Base-by-base conservation (phyloP, 2,329 filamentous ascomycete genomes). In the Pseudogymnoascus destructans region DNA sequence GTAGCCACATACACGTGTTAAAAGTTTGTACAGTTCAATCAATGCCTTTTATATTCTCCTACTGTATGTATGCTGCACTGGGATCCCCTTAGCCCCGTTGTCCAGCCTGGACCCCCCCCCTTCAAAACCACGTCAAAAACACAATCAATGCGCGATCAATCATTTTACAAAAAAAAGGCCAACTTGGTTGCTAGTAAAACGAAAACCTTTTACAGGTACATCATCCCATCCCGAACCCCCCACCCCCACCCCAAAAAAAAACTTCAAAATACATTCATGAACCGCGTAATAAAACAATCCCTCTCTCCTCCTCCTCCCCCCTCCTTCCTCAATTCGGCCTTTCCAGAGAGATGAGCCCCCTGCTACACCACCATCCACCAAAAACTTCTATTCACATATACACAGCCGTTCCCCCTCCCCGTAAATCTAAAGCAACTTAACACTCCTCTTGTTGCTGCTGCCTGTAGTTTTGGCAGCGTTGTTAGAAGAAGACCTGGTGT, bases 351-450 rank as follows among this genome's bases (percentile, higher is more conserved):
- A 49, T 49, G 42, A 49, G 42, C 42, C 42, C 23, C 19, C 21
- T 21, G 42, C 42, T 49, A 17, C 42, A 19, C 21, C 40, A 25
- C 21, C 21, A 25, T 46, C 13, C 21, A 46, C 40, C 40, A 46
- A 46, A 27, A 27, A 25, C 21, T 49, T 57, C 55, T 57, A 17
- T 35, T 15, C 27, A 25, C 55, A 57, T 38, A 57, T 57, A 57
- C 55, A 25, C 9, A 25, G 9, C 10, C 15, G 13, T 6, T 13
- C 8, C n/a, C 5, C 10, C 11, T 49, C 11, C 35, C 13, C 21
- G n/a, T 57, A 49, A 57, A 57, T 42, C 56, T 57, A 30, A 5
- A 57, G 36, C 19, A 46, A 11, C 19, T 30, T 57, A 25, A 57
- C 56, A 49, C 42, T 49, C 23, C 42, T 49, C 42, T 2, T 49